Evolutionary conservation across 2,329 filamentous ascomycete species (phyloP), one percentile per base, ranked within the genome.

Genomic region (Hypoxylon sp.): DNA sequence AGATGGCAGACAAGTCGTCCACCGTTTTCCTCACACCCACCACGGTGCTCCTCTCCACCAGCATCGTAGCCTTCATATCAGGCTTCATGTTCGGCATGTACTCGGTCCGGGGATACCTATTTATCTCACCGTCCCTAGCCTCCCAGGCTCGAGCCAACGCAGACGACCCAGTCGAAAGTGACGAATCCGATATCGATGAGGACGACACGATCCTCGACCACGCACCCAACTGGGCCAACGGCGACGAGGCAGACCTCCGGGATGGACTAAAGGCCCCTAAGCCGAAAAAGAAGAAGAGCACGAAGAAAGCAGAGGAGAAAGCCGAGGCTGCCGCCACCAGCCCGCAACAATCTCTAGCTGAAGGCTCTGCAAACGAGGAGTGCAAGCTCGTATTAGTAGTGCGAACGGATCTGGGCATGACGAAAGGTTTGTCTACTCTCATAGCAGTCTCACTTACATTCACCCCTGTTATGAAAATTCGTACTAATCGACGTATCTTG

Each of bases 331-430:
- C 65, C 21, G 73, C 34, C 5, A 49, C 60, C 6, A 32, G 19
- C 25, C 41, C 57, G 3, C 60, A 53, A 21, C 57, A 52, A 23
- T 32, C 57, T 3, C 19, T 69, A 74, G 45, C 70, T 73, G 53
- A 76, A 45, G 75, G 73, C 19, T 83, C 80, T 41, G 65, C 73
- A 49, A 85, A 83, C 23, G 94, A 98, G 80, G 94, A 98, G 80
- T 97, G 95, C 84, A 98, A 98, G 82, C 85, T 98, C 63, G 93
- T 98, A 13, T 84, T 99, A 34, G 93, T 97, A 3, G 95, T 98
- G 60, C 85, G 96, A 77, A 97, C 93, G 17, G 96, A 99, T 82
- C 81, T 99, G 75, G 95, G 95, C 75, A 99, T 99, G 96, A 96
- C 92, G 9, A 98, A 97, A 83, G 95, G 95, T 96, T 83, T 45